Percentiles rank a stretch among this genome's conserved stretches.
These are phyloP conservation scores for Colletotrichum higginsianum DNA, from an alignment of 2,329 filamentous ascomycete genomes.

Conservation along the genomic window DNA sequence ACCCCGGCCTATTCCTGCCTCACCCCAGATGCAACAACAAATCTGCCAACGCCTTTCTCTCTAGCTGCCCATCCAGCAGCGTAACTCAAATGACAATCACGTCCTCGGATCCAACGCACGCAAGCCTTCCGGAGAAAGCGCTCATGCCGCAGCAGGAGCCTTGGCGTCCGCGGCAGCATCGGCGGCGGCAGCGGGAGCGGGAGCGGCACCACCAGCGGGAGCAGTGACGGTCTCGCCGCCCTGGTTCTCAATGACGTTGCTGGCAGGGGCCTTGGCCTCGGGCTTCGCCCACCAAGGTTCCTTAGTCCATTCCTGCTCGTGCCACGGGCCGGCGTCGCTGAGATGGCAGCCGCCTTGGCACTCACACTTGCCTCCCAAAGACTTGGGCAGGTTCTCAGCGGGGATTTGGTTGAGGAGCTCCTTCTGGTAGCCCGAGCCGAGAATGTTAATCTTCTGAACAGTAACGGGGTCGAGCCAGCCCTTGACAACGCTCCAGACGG, in stretches of 20 bases:
- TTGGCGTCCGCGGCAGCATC: slow-evolving; percentile 52
- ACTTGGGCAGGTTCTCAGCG: slow-evolving; percentile 88
- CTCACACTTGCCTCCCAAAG: slow-evolving; percentile 87
- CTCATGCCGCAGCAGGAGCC: slow-evolving; percentile 53
- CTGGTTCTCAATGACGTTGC: slow-evolving; percentile 56
- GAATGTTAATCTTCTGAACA: slow-evolving; percentile 93
- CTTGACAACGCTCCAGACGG: slow-evolving; percentile 89
- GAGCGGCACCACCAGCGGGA: slow-evolving; percentile 47
- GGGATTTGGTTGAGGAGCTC: slow-evolving; percentile 89
- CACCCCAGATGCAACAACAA: slow-evolving; percentile 30
- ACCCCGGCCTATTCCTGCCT: slow-evolving; percentile 14
- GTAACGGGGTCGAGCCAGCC: slow-evolving; percentile 97
- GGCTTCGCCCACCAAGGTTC: slow-evolving; percentile 76
- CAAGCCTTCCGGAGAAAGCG: not conserved
- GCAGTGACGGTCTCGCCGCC: slow-evolving; percentile 55
- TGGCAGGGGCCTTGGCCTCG: slow-evolving; percentile 52
- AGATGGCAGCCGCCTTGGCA: slow-evolving; percentile 87
- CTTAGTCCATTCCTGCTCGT: slow-evolving; percentile 76
- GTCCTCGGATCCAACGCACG: not conserved
- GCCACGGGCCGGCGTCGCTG: slow-evolving; percentile 94
- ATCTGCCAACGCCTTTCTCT: slow-evolving; percentile 40
- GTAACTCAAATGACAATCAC: slow-evolving; percentile 33
- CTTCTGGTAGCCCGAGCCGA: slow-evolving; percentile 85
- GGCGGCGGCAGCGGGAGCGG: slow-evolving; percentile 51
- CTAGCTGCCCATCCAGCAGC: slow-evolving; percentile 37